A percentile compares a stretch with the other conserved stretches of the same genome.
These are phyloP conservation scores for Phytopythium mirpurense DNA, from an alignment of 352 stramenopile genomes.

Conservation along the genomic window DNA sequence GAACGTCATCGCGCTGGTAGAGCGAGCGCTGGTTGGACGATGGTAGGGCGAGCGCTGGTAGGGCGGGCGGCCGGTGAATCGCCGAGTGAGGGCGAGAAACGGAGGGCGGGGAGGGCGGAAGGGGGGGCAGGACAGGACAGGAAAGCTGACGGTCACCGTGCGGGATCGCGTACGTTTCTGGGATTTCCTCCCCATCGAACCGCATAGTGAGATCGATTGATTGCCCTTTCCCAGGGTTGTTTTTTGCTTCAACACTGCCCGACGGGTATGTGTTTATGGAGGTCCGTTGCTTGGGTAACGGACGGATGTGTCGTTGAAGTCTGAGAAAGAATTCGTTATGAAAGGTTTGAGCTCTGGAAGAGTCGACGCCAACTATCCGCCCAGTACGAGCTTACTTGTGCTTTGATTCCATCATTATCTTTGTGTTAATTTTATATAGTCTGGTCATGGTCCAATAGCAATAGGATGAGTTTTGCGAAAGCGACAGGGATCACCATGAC, in stretches of 20 bases:
- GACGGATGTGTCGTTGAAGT: background rate
- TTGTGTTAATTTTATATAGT: too few species aligned
- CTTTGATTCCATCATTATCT: too few species aligned
- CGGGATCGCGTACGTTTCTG: background rate
- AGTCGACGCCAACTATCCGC: too few species aligned
- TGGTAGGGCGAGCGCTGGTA: background rate
- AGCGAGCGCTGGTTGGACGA: background rate
- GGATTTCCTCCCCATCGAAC: background rate
- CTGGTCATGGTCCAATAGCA: too few species aligned
- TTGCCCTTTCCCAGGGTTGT: background rate
- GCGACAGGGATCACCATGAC: too few species aligned
- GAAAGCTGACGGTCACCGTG: background rate
- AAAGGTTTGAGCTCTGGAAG: too few species aligned
- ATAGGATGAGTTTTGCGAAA: too few species aligned
- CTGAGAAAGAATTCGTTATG: background rate
- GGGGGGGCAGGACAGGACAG: background rate
- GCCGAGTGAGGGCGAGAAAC: conserved; percentile 11
- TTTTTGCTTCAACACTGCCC: background rate
- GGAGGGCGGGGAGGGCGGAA: background rate
- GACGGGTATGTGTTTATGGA: background rate
- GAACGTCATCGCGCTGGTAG: conserved; percentile 7
- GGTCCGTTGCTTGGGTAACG: too few species aligned
- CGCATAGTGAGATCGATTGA: background rate
- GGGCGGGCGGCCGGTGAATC: conserved; percentile 19
- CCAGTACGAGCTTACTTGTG: too few species aligned